Evolutionary conservation across 768 basidiomycete genomes (phyloP), one percentile per base, ranked within the genome.

Genomic region (Grammothele lineata): DNA sequence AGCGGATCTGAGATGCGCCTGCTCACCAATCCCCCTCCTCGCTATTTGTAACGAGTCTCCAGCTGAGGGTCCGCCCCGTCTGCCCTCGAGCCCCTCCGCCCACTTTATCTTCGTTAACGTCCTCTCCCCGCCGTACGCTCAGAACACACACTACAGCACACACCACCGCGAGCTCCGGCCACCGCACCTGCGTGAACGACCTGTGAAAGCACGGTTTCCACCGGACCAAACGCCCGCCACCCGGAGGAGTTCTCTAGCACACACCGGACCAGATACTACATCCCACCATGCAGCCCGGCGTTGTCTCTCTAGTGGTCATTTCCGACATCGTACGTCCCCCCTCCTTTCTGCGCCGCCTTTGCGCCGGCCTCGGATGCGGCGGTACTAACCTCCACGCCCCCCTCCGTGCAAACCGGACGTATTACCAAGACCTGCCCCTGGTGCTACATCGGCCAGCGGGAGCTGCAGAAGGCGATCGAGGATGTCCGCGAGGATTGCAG

Each of bases 371-470:
- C 9, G 27, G 17, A 17, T 24, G 18, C 36, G 9, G 32, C 18
- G 19, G 27, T 30, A 14, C 27, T 30, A 30, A 30, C 27, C 8
- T 30, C 27, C 8, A 14, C 27, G 35, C 35, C n/a, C n/a, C n/a
- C n/a, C n/a, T n/a, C n/a, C n/a, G n/a, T n/a, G n/a, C n/a, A n/a
- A n/a, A n/a, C n/a, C n/a, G n/a, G n/a, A n/a, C n/a, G n/a, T 19
- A 8, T 8, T 32, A 15, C 45, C 18, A 48, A 69, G 68, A 57
- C 53, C 15, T 72, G 70, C 43, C 69, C 69, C 36, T 72, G 68
- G 70, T 73, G 70, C 59, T 72, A 66, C 59, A 65, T 72, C 51
- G 70, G 66, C 26, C 62, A 65, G 54, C 62, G 62, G 47, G 72
- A 72, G 51, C 58, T 74, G 45, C 58, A 66, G 49, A 54, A 46